phyloP scores from a whole-genome alignment of 495 filamentous ascomycete genomes.

The Neurospora sp. region DNA sequence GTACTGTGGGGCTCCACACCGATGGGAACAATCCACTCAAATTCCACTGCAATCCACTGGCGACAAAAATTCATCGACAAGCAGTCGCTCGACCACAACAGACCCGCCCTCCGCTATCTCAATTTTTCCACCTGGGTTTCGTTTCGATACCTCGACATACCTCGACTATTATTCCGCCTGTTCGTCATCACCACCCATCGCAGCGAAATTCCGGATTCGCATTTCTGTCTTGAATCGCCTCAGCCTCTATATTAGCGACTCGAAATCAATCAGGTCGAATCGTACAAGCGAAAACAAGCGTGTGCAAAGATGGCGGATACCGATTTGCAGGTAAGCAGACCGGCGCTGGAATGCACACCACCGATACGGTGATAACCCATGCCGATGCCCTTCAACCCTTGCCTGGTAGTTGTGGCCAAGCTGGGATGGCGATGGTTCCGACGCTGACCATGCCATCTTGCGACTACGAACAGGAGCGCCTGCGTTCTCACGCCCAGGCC shows the following conservation, averaged over 20 bases:
- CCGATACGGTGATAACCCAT: neutral
- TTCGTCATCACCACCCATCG: neutral
- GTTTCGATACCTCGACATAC: conserved; percentile 6
- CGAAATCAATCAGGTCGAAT: neutral
- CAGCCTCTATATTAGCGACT: neutral
- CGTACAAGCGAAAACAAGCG: neutral
- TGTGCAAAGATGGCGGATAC: conserved; percentile 17
- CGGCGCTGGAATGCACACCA: neutral
- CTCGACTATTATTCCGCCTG: neutral
- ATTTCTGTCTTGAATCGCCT: neutral
- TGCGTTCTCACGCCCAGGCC: conserved; percentile 73
- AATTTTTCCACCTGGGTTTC: conserved; percentile 8
- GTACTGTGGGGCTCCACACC: conserved; percentile 16
- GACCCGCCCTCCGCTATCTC: conserved; percentile 11
- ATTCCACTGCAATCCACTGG: conserved; percentile 10
- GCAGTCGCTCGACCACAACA: neutral
- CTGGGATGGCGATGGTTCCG: neutral
- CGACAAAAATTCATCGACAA: conserved; percentile 24
- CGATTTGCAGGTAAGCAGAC: conserved; percentile 18
- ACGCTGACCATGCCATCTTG: conserved; percentile 1
- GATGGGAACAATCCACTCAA: conserved; percentile 10
- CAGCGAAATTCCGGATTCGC: neutral
- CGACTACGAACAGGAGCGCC: conserved; percentile 53
- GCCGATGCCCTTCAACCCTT: neutral
- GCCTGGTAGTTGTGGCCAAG: neutral